Conservation (phyloP, 2,329 filamentous ascomycete genomes). For the Neonectria sp. region DNA sequence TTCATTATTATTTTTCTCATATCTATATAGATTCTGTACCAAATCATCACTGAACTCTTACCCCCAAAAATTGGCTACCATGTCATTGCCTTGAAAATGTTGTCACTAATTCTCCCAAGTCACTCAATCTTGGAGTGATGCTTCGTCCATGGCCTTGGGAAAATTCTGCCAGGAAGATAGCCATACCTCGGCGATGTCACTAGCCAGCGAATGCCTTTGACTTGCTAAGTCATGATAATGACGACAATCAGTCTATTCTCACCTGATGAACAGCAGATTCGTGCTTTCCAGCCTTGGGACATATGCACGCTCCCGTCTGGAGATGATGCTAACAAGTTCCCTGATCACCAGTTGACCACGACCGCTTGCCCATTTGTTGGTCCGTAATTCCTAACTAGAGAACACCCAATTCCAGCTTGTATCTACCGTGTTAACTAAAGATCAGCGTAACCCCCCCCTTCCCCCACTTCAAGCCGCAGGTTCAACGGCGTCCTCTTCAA, state of each 20-base stretch:
- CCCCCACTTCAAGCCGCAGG: constrained; percentile 43
- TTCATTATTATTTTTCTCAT: constrained; percentile 21
- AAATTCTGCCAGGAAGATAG: no score
- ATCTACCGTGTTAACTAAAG: constrained; percentile 30
- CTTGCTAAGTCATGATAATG: no score
- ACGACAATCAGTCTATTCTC: no score
- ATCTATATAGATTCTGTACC: constrained; percentile 37
- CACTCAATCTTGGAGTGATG: no score
- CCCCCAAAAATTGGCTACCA: neutral
- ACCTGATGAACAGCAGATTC: no score
- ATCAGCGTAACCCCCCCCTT: constrained; percentile 66
- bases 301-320: no score
- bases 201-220: no score
- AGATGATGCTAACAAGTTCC: no score
- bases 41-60: constrained; percentile 5
- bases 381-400: neutral
- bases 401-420: neutral
- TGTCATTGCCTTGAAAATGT: neutral
- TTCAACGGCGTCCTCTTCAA: constrained; percentile 85
- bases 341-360: neutral
- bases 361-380: neutral
- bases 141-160: neutral
- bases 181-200: no score
- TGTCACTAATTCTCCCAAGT: neutral
- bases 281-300: no score